Evolutionary conservation across 148 eudicot species (phyloP), one percentile per base, ranked within the genome.

Genomic region (Spergularia bocconei): DNA sequence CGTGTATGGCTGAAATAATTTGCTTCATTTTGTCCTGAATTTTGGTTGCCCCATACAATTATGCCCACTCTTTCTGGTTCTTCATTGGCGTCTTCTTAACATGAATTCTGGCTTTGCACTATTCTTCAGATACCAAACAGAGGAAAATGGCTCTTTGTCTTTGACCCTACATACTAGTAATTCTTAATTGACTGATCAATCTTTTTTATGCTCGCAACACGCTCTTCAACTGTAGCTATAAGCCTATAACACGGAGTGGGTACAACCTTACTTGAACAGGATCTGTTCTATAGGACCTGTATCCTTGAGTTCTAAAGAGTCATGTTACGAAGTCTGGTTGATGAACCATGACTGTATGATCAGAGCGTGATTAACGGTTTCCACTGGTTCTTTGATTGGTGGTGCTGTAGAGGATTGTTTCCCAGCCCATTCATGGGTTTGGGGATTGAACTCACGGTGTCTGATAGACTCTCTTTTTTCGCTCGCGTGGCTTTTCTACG

Each of bases 261-360:
- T 16, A 68, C 15, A 19, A 68, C 57, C 59, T 52, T 69, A 69
- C 44, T 69, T 69, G 72, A 69, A 23, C 58, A 69, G 44, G 59
- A 69, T 69, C 59, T 69, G 72, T 69, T 52, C 72, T 52, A 52
- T 16, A 69, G 44, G 56, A 55, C 10, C 66, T 29, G 39, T 25
- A 38, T 25, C 41, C 66, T 50, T 68, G 71, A 51, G 58, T 48
- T 50, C 41, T 68, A 68, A 50, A 39, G 58, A 69, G 58, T 51
- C 39, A 50, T 57, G 54, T 50, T 20, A 50, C 36, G 3, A 50
- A 69, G 41, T 33, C 2, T 41, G 44, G 44, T 41, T 41, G 1
- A 41, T 41, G 44, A 41, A 41, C 44, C 44, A 41, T 41, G 44
- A 63, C 19, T 19, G 19, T 6, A 5, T 33, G 47, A 36, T 63